These are phyloP conservation scores for Forsythia viridissima DNA, from an alignment of 257 asterid species.

Conservation along the genomic window DNA sequence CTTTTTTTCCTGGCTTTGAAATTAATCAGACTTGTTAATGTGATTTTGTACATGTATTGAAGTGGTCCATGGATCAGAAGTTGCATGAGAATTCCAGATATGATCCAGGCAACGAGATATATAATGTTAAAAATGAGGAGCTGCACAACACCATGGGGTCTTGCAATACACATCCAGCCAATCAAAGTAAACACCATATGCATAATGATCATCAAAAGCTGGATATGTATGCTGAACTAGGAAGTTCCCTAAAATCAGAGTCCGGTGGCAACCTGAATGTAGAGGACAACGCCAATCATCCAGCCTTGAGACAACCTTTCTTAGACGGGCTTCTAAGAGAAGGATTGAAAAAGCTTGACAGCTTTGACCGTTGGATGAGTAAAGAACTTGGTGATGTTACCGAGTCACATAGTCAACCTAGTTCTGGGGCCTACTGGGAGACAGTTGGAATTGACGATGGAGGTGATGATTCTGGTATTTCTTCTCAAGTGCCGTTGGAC, in stretches of 20 bases:
- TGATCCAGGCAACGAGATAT: slow-evolving; percentile 23
- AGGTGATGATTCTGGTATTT: slow-evolving; percentile 53
- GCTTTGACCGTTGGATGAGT: slow-evolving; percentile 97
- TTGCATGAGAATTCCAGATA: slow-evolving; percentile 29
- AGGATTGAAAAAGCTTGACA: slow-evolving; percentile 86
- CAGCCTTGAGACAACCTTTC: slow-evolving; percentile 58
- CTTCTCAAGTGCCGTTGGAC: slow-evolving; percentile 60
- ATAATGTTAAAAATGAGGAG: slow-evolving; percentile 40
- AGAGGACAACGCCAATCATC: slow-evolving; percentile 51
- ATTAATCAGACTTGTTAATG: slow-evolving; percentile 50
- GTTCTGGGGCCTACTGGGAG: slow-evolving; percentile 76
- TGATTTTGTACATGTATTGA: slow-evolving; percentile 40
- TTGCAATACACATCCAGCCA: slow-evolving; percentile 35
- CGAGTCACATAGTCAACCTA: slow-evolving; percentile 61
- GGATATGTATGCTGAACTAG: slow-evolving; percentile 35
- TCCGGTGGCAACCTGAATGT: slow-evolving; percentile 38
- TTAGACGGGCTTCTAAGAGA: slow-evolving; percentile 63
- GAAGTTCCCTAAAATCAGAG: slow-evolving; percentile 39
- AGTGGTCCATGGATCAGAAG: slow-evolving; percentile 55
- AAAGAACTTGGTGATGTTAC: slow-evolving; percentile 92
- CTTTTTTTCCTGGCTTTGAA: slow-evolving; percentile 19
- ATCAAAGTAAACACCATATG: slow-evolving; percentile 35
- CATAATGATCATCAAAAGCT: slow-evolving; percentile 47
- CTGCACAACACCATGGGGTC: slow-evolving; percentile 35
- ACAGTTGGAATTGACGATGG: slow-evolving; percentile 67